Evolutionary conservation across 129 eudicot genomes (phyloP).

Genomic region (Scalesia atractyloides): DNA sequence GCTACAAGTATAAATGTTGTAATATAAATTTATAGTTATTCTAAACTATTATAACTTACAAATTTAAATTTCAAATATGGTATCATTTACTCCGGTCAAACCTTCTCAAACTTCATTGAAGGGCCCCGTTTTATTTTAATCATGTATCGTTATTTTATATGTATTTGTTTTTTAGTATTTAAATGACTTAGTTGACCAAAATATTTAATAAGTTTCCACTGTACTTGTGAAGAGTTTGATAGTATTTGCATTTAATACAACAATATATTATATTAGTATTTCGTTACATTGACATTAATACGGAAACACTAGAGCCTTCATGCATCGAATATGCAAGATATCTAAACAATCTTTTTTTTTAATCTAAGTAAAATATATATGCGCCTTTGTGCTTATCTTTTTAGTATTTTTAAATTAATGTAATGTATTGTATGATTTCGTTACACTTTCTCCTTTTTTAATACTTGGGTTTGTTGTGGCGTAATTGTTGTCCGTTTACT

Average conservation of each 20-base stretch:
- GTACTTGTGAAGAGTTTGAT: constrained; percentile 6
- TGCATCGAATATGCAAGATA: too few relatives aligned
- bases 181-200: not conserved
- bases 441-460: too few relatives aligned
- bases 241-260: not conserved
- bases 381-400: too few relatives aligned
- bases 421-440: too few relatives aligned
- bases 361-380: too few relatives aligned
- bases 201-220: not conserved
- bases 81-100: constrained; percentile 11
- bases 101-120: constrained; percentile 11
- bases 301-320: not conserved
- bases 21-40: not conserved
- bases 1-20: not conserved
- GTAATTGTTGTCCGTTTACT: too few relatives aligned
- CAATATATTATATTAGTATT: not conserved
- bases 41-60: not conserved
- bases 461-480: too few relatives aligned
- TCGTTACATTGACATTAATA: not conserved
- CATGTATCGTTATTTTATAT: not conserved
- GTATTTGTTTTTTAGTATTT: not conserved
- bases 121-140: not conserved
- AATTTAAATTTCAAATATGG: not conserved
- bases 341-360: too few relatives aligned
- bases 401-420: too few relatives aligned